phyloP scores from a whole-genome alignment of 768 basidiomycete genomes.

The Phaffia australis region DNA sequence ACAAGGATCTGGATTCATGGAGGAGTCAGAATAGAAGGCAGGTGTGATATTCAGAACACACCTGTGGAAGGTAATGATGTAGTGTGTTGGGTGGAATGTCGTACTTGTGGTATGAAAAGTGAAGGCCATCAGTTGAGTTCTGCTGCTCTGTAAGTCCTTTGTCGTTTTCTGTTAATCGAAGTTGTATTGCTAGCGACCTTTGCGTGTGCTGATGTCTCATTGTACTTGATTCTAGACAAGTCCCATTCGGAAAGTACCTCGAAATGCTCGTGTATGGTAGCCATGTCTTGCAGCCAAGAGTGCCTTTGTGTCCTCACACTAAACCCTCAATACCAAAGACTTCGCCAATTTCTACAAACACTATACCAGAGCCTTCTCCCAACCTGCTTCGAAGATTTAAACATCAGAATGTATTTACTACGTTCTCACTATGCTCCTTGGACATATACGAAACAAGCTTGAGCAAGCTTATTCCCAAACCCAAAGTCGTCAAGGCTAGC shows the following conservation, averaged over 20 bases:
- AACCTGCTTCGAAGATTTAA: slow-evolving; percentile 14
- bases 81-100: slow-evolving; percentile 20
- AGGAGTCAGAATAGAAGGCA: slow-evolving; percentile 6
- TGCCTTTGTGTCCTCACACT: slow-evolving; percentile 3
- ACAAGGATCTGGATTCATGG: slow-evolving; percentile 19
- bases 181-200: background rate
- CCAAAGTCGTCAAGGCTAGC: background rate
- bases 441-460: slow-evolving; percentile 19
- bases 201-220: background rate
- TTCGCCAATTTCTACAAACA: background rate
- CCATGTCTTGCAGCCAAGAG: background rate
- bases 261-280: slow-evolving; percentile 22
- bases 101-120: background rate
- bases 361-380: too few relatives aligned
- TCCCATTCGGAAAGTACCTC: slow-evolving; percentile 24
- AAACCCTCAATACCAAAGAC: background rate
- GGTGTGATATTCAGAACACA: background rate
- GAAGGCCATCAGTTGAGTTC: slow-evolving; percentile 15
- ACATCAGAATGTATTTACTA: background rate
- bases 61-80: slow-evolving; percentile 13
- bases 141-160: slow-evolving; percentile 13
- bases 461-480: slow-evolving; percentile 20
- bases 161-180: background rate
- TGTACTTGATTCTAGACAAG: background rate
- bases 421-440: slow-evolving; percentile 12